A percentile compares a stretch with the other conserved stretches of the same genome.
phyloP scores from a whole-genome alignment of 1,284 basidiomycete species.

The Schizopora paradoxa region DNA sequence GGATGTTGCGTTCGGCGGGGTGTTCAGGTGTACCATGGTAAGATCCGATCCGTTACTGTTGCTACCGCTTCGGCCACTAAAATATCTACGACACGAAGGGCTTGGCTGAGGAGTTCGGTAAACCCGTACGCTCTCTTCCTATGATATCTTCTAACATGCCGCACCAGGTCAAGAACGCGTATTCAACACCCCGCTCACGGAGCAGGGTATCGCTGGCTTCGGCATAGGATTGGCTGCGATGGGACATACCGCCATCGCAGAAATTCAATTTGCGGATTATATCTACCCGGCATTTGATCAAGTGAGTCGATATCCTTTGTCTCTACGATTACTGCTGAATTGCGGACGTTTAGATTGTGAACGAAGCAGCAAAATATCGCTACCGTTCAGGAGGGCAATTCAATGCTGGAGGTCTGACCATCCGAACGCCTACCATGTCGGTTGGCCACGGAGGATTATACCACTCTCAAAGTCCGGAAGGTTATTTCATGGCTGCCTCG shows the following conservation, averaged over 20 bases:
- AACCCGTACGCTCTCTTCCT: not conserved
- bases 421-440: slow-evolving; percentile 84
- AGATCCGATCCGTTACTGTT: slow-evolving; percentile 18
- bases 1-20: slow-evolving; percentile 90
- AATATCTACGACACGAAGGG: slow-evolving; percentile 48
- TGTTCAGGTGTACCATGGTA: slow-evolving; percentile 86
- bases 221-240: slow-evolving; percentile 89
- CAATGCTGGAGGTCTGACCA: slow-evolving; percentile 80
- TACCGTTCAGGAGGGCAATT: slow-evolving; percentile 86
- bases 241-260: slow-evolving; percentile 92
- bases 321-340: not conserved
- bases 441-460: slow-evolving; percentile 93
- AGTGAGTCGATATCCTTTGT: slow-evolving; percentile 35
- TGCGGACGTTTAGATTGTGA: slow-evolving; percentile 64
- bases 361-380: slow-evolving; percentile 91
- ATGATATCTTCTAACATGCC: slow-evolving; percentile 10
- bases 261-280: slow-evolving; percentile 87
- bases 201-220: slow-evolving; percentile 94
- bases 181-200: slow-evolving; percentile 93
- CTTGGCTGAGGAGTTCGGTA: slow-evolving; percentile 88
- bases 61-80: slow-evolving; percentile 2
- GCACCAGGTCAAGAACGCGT: slow-evolving; percentile 77
- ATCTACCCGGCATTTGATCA: slow-evolving; percentile 92
- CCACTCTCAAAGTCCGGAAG: slow-evolving; percentile 93
- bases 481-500: slow-evolving; percentile 87